A percentile compares a stretch with the other conserved stretches of the same genome.
phyloP scores from a whole-genome alignment of 306 rosid species.

The Cicer bijugum region DNA sequence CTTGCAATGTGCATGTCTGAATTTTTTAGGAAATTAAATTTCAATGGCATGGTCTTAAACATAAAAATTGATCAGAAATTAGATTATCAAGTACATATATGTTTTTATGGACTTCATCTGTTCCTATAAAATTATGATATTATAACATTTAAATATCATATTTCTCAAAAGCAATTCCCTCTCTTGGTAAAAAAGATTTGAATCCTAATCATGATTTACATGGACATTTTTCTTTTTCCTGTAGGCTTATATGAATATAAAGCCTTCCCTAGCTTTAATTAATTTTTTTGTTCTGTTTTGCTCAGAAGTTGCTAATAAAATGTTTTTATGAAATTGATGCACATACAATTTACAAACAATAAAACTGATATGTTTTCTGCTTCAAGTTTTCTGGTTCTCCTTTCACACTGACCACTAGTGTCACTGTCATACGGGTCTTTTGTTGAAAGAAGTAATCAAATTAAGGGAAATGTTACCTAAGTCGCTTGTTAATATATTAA shows the following conservation, averaged over 20 bases:
- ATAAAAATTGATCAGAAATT: conserved; percentile 4
- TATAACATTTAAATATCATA: neutral
- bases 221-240: conserved; percentile 17
- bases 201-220: conserved; percentile 17
- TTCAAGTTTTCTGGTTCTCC: neutral
- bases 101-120: neutral
- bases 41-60: conserved; percentile 13
- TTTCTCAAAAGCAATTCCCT: neutral
- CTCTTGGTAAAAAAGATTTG: neutral
- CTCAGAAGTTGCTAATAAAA: neutral
- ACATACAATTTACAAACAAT: neutral
- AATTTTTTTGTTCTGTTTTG: neutral
- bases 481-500: too few relatives aligned
- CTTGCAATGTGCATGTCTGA: conserved; percentile 6
- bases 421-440: neutral
- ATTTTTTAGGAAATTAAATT: neutral
- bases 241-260: neutral
- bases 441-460: neutral
- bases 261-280: neutral
- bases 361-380: neutral
- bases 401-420: neutral
- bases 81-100: neutral
- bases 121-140: neutral
- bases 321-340: neutral
- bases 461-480: too few relatives aligned